These are phyloP conservation scores for Malassezia slooffiae DNA, from an alignment of 1,284 basidiomycete species.

Conservation along the genomic window DNA sequence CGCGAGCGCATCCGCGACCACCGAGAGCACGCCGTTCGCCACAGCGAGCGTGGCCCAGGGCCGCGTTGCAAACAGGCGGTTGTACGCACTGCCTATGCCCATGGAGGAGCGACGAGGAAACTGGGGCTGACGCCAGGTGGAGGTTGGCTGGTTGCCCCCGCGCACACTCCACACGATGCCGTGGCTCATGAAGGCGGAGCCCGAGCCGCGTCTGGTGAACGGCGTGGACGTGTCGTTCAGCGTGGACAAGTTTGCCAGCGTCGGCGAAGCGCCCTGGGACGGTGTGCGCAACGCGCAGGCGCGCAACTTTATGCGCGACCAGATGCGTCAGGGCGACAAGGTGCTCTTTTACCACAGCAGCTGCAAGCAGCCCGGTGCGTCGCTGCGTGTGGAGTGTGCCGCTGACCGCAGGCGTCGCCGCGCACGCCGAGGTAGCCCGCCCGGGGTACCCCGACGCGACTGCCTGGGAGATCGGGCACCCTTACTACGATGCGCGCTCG, in stretches of 20 bases:
- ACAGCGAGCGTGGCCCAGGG: slow-evolving; percentile 42
- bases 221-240: slow-evolving; percentile 39
- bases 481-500: slow-evolving; percentile 83
- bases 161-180: too few relatives aligned
- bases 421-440: slow-evolving; percentile 60
- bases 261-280: slow-evolving; percentile 67
- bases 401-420: slow-evolving; percentile 59
- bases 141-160: too few relatives aligned
- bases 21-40: slow-evolving; percentile 35
- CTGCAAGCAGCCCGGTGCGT: slow-evolving; percentile 67
- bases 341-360: slow-evolving; percentile 81
- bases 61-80: slow-evolving; percentile 30
- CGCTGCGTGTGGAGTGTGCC: slow-evolving; percentile 20
- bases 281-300: slow-evolving; percentile 84
- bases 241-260: slow-evolving; percentile 24
- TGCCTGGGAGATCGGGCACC: slow-evolving; percentile 52
- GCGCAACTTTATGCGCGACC: slow-evolving; percentile 69
- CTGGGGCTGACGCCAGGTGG: too few relatives aligned
- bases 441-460: slow-evolving; percentile 9
- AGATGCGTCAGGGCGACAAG: slow-evolving; percentile 72
- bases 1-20: slow-evolving; percentile 36
- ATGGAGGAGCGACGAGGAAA: too few relatives aligned
- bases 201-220: slow-evolving; percentile 28
- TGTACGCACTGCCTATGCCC: slow-evolving; percentile 15
- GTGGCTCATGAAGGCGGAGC: slow-evolving; percentile 45